A percentile compares a stretch with the other conserved stretches of the same genome.
phyloP scores from a whole-genome alignment of 768 basidiomycete species.

The Termitomyces sp. region DNA sequence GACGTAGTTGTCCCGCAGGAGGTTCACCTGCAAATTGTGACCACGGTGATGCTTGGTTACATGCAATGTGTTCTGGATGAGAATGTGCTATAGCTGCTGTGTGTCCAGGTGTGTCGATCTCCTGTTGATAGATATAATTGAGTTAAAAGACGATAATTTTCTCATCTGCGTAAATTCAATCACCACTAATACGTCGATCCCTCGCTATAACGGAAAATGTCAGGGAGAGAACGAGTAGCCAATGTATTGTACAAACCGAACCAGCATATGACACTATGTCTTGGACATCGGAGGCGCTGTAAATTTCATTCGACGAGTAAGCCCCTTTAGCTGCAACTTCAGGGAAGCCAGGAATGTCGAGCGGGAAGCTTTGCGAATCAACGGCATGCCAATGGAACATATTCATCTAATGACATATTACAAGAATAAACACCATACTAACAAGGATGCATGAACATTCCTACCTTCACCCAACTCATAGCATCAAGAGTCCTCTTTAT shows the following conservation, averaged over 20 bases:
- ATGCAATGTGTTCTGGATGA: conserved; percentile 74
- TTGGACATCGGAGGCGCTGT: conserved; percentile 48
- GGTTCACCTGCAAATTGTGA: conserved; percentile 61
- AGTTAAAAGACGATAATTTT: conserved; percentile 9
- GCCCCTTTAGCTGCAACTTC: conserved; percentile 36
- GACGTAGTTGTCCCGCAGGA: conserved; percentile 77
- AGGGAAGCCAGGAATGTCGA: conserved; percentile 39
- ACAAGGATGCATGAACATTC: conserved; percentile 36
- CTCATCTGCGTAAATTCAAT: conserved; percentile 5
- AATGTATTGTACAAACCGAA: conserved; percentile 34
- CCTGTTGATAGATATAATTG: conserved; percentile 37
- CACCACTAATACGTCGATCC: conserved; percentile 67
- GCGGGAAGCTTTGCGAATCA: conserved; percentile 77
- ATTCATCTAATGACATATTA: conserved; percentile 44
- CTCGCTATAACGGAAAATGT: conserved; percentile 34
- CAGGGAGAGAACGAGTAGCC: conserved; percentile 10
- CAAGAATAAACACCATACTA: conserved; percentile 21
- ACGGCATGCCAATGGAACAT: conserved; percentile 80
- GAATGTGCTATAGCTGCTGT: conserved; percentile 57
- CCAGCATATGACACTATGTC: conserved; percentile 61
- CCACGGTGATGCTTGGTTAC: conserved; percentile 54
- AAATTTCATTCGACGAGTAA: conserved; percentile 52
- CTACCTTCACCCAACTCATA: conserved; percentile 69
- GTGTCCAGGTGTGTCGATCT: conserved; percentile 84
- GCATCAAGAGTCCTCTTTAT: conserved; percentile 68